Evolutionary conservation across 2,329 filamentous ascomycete genomes (phyloP), one percentile per base, ranked within the genome.

Genomic region (Coleophoma crateriformis): DNA sequence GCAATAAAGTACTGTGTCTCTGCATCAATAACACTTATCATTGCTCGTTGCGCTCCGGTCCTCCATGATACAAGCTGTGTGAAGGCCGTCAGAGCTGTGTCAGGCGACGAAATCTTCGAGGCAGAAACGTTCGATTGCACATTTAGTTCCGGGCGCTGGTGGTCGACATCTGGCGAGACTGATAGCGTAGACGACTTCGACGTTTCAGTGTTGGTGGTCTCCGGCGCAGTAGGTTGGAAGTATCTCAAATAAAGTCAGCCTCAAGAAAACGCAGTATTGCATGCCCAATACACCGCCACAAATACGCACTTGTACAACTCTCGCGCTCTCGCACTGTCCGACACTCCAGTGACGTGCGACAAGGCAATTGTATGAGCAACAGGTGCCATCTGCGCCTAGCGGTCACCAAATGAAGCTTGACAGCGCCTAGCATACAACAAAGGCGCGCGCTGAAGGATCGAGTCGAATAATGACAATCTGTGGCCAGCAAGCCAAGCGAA

Each of bases 11-110:
- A 77, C 61, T 79, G 74, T 11, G 64, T 67, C 3, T 66, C 62
- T 5, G 62, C 61, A 52, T 74, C 73, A 46, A 77, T 71, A 15
- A 79, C 62, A 45, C 74, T 74, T 19, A 79, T 69, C 63, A 79
- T 71, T 39, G 68, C 70, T 35, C 76, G 70, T 52, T 73, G 71
- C 27, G 70, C 69, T 14, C 70, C 66, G 38, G 78, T 64, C 1
- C 75, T 67, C 48, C 79, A 67, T 10, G 75, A 67, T 32, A 70
- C 71, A 20, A 81, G 66, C 59, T 81, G 77, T 4, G 76, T 67
- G 50, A 72, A 70, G 5, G 71, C 68, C 2, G 68, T 69, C 22
- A 77, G 65, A 20, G 69, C 71, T 1, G 71, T 73, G 58, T 73
- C 76, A 39, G 71, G 62, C 15, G 61, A 64, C 1, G 62, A 63